These are phyloP conservation scores for Westerdykella aurantiaca DNA, from an alignment of 2,329 filamentous ascomycete genomes.

Conservation along the genomic window DNA sequence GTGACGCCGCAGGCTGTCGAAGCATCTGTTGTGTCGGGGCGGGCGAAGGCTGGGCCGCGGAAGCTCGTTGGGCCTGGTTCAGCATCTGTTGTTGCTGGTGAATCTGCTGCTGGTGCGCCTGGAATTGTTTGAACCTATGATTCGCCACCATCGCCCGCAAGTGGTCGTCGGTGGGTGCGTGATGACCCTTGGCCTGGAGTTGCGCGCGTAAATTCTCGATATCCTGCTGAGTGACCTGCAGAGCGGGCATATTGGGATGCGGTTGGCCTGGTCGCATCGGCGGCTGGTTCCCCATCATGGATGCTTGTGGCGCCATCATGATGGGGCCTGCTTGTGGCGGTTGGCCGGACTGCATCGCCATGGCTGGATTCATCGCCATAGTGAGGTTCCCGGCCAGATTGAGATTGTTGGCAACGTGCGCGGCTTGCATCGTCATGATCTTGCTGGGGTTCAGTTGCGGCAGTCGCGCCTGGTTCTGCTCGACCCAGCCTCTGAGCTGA, in stretches of 20 bases:
- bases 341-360: no score
- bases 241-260: slow-evolving; percentile 21
- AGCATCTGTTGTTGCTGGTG: slow-evolving; percentile 5
- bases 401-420: no score
- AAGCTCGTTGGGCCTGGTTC: slow-evolving; percentile 20
- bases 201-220: slow-evolving; percentile 35
- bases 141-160: slow-evolving; percentile 6
- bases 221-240: slow-evolving; percentile 37
- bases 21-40: slow-evolving; percentile 10
- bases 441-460: slow-evolving; percentile 8
- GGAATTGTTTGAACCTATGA: slow-evolving; percentile 20
- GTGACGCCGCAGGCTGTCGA: slow-evolving; percentile 17
- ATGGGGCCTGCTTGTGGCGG: slow-evolving; percentile 6
- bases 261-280: slow-evolving; percentile 24
- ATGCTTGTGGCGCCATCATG: slow-evolving; percentile 34
- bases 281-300: slow-evolving; percentile 33
- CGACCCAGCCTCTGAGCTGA: slow-evolving; percentile 51
- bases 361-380: no score
- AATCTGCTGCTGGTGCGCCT: slow-evolving; percentile 18
- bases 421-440: not conserved
- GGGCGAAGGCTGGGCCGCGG: slow-evolving; percentile 21
- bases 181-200: slow-evolving; percentile 23
- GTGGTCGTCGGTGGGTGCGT: slow-evolving; percentile 25
- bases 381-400: no score
- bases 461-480: slow-evolving; percentile 37